Percentiles rank a stretch among this genome's conserved stretches.
phyloP scores from a whole-genome alignment of 176 grass and related monocot genomes.

The Saccharum officinarum region DNA sequence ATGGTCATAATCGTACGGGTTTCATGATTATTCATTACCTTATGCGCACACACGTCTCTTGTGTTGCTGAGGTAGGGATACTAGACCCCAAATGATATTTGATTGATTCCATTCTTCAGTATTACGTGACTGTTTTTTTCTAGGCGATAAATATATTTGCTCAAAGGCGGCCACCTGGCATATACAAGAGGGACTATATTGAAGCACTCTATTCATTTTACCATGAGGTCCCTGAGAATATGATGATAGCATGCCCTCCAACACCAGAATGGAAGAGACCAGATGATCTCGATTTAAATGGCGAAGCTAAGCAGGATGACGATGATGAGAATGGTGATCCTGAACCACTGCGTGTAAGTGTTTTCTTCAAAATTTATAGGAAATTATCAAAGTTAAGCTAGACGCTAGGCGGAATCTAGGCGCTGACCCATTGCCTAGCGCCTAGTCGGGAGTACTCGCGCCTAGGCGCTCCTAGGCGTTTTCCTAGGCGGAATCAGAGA shows the following conservation, averaged over 20 bases:
- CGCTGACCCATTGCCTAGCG: no score
- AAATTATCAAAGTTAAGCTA: no score
- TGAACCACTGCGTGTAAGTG: slow-evolving; percentile 48
- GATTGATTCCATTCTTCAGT: slow-evolving; percentile 7
- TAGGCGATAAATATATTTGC: slow-evolving; percentile 64
- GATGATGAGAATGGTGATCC: slow-evolving; percentile 68
- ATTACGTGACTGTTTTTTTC: slow-evolving; percentile 30
- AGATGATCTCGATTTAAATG: slow-evolving; percentile 94
- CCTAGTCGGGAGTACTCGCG: no score
- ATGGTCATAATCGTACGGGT: slow-evolving; percentile 98
- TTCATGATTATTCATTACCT: slow-evolving; percentile 99
- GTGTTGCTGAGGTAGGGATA: slow-evolving; percentile 67
- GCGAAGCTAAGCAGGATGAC: slow-evolving; percentile 91
- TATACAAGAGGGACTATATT: slow-evolving; percentile 98
- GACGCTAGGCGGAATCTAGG: no score
- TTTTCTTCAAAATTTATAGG: slow-evolving; percentile 19
- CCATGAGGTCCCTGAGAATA: slow-evolving; percentile 87
- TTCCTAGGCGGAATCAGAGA: no score
- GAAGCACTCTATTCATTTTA: slow-evolving; percentile 91
- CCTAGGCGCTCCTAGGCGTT: no score
- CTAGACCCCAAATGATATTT: slow-evolving; percentile 24
- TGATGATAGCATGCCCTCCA: slow-evolving; percentile 63
- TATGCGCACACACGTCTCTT: slow-evolving; percentile 69
- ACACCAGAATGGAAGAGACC: slow-evolving; percentile 96
- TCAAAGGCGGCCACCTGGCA: slow-evolving; percentile 86